Evolutionary conservation across 768 basidiomycete genomes (phyloP), one percentile per base, ranked within the genome.

Genomic region (Amanita pallidorosea): DNA sequence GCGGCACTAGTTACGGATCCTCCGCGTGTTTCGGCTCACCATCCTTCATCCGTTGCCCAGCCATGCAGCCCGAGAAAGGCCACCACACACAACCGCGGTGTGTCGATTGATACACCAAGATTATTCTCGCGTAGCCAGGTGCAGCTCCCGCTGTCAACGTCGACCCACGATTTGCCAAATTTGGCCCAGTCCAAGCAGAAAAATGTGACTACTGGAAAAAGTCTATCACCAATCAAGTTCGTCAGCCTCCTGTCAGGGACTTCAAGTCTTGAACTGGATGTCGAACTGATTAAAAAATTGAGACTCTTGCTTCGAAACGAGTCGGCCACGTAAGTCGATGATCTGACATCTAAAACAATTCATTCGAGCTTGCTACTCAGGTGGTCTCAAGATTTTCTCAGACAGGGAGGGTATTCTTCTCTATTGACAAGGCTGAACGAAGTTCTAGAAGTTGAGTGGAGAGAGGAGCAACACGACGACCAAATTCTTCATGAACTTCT

Each of bases 391-490:
- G 82, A 83, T 40, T 98, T 98, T 61, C 64, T 96, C 44, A 75
- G 75, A 45, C 65, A 80, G 20, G 90, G 92, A 13, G 96, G 96
- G 1, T 99, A 98, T 60, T 76, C 81, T 8, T 83, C 85, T 2
- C 68, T 99, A 29, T 64, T 97, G 37, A 88, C 83, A 0, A 74
- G 91, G 49, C 67, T 98, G 20, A 88, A 92, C 53, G 94, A 99
- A 65, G 75, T 98, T 15, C 74, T 99, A 1, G 88, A 93, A 58
- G 81, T 97, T 33, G 96, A 99, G 66, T 99, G 96, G 96, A 83
- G 95, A 90, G 95, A 98, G 64, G 96, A 99, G 62, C 95, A 98
- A 61, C 95, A 96, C 56, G 96, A 96, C 60, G 96, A 98, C 61
- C 85, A 96, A 63, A 74, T 96, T 38, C 72, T 99, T 13, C 85